These are phyloP conservation scores for Penicillium digitatum DNA, from an alignment of 2,329 filamentous ascomycete species.

Conservation along the genomic window DNA sequence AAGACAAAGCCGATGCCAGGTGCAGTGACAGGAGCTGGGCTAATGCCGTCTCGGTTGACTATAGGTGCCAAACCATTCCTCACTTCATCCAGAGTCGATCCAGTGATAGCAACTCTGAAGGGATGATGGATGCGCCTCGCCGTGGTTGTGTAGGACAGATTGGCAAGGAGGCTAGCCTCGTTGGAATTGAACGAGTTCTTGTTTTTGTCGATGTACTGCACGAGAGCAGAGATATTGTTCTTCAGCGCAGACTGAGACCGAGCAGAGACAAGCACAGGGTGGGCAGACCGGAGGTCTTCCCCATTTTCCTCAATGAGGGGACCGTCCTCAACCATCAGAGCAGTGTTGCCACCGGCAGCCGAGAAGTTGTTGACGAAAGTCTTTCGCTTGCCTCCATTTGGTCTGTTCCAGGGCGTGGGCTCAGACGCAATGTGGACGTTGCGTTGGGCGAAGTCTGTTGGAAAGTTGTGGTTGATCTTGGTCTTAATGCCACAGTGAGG, in stretches of 20 bases:
- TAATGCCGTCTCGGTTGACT: slow-evolving; percentile 17
- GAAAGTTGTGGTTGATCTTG: slow-evolving; percentile 47
- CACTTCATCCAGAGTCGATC: slow-evolving; percentile 22
- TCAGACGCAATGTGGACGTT: slow-evolving; percentile 49
- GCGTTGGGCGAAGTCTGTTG: slow-evolving; percentile 41
- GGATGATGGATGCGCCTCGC: slow-evolving; percentile 50
- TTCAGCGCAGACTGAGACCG: slow-evolving; percentile 49
- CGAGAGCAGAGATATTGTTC: slow-evolving; percentile 55
- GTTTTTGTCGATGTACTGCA: slow-evolving; percentile 54
- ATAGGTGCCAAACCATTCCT: slow-evolving; percentile 15
- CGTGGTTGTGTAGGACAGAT: slow-evolving; percentile 65
- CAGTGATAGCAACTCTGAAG: slow-evolving; percentile 27
- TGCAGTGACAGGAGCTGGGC: slow-evolving; percentile 18
- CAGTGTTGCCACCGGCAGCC: slow-evolving; percentile 68
- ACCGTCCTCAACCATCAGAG: slow-evolving; percentile 61
- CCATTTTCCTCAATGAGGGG: slow-evolving; percentile 23
- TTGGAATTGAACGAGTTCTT: slow-evolving; percentile 32
- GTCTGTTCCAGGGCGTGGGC: slow-evolving; percentile 37
- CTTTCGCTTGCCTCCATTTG: slow-evolving; percentile 34
- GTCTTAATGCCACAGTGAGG: slow-evolving; percentile 38
- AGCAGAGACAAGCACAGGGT: slow-evolving; percentile 58
- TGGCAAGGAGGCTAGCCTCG: slow-evolving; percentile 48
- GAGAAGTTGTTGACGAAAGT: slow-evolving; percentile 64
- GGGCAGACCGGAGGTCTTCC: slow-evolving; percentile 52
- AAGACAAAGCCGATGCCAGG: slow-evolving; percentile 30